These are phyloP conservation scores for Fusarium sp. DNA, from an alignment of 2,329 filamentous ascomycete genomes.

Conservation along the genomic window DNA sequence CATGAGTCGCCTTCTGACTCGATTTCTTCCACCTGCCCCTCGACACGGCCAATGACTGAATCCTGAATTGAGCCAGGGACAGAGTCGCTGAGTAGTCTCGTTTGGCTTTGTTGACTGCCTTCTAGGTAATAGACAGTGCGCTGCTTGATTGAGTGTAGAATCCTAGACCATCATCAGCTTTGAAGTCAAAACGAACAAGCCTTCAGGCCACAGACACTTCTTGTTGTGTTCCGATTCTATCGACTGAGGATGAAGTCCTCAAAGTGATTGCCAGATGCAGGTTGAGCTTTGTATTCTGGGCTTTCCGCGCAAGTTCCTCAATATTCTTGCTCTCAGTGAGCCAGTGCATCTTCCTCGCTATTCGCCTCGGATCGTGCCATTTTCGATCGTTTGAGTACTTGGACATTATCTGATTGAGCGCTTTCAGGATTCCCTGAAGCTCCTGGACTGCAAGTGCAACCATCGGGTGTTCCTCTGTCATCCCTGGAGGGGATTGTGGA, in stretches of 20 bases:
- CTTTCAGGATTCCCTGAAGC: neutral
- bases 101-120: accelerated
- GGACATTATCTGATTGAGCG: neutral
- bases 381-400: neutral
- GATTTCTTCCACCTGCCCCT: neutral
- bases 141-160: neutral
- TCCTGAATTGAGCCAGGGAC: accelerated
- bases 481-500: neutral
- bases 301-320: conserved; percentile 11
- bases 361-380: neutral
- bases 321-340: conserved; percentile 11
- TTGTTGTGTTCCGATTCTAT: neutral
- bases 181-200: neutral
- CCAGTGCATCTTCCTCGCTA: conserved; percentile 18
- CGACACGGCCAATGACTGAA: accelerated
- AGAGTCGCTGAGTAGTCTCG: too few species aligned
- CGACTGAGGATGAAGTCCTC: conserved; percentile 1
- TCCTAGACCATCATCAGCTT: neutral
- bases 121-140: neutral
- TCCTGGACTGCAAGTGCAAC: neutral
- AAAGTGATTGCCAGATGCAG: conserved; percentile 2
- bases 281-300: neutral
- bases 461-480: neutral
- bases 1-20: neutral
- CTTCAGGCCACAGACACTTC: conserved; percentile 1